Evolutionary conservation across 805 yeast genomes (phyloP).

Genomic region (Lipomyces yamanashiensis): DNA sequence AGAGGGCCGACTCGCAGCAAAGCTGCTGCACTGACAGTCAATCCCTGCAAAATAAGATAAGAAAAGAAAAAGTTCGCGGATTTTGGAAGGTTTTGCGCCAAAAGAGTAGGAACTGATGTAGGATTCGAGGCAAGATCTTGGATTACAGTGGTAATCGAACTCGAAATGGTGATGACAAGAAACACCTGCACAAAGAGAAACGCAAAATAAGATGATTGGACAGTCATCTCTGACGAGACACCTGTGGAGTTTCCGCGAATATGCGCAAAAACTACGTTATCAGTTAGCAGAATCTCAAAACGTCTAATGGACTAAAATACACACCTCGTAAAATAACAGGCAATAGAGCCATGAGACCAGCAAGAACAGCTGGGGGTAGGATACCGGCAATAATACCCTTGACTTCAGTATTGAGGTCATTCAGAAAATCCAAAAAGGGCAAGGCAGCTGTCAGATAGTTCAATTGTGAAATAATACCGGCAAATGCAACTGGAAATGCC

Average conservation of each 20-base stretch:
- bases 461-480: conserved; percentile 77
- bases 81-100: conserved; percentile 78
- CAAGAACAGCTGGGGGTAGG: conserved; percentile 79
- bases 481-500: conserved; percentile 82
- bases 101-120: conserved; percentile 66
- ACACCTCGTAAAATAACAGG: conserved; percentile 77
- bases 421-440: conserved; percentile 74
- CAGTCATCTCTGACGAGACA: conserved; percentile 71
- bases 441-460: conserved; percentile 71
- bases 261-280: conserved; percentile 61
- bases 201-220: conserved; percentile 79
- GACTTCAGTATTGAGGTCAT: conserved; percentile 59
- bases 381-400: conserved; percentile 87
- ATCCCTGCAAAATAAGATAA: conserved; percentile 72
- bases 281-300: not conserved
- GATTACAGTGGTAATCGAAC: conserved; percentile 78
- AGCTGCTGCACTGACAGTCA: conserved; percentile 74
- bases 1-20: conserved; percentile 65
- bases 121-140: conserved; percentile 73
- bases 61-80: conserved; percentile 86
- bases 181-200: conserved; percentile 84
- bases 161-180: conserved; percentile 81
- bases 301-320: not conserved
- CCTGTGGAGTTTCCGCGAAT: conserved; percentile 71
- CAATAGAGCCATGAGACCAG: conserved; percentile 81